Conservation (phyloP, 2,329 filamentous ascomycete genomes). For the Aspergillus sp. region DNA sequence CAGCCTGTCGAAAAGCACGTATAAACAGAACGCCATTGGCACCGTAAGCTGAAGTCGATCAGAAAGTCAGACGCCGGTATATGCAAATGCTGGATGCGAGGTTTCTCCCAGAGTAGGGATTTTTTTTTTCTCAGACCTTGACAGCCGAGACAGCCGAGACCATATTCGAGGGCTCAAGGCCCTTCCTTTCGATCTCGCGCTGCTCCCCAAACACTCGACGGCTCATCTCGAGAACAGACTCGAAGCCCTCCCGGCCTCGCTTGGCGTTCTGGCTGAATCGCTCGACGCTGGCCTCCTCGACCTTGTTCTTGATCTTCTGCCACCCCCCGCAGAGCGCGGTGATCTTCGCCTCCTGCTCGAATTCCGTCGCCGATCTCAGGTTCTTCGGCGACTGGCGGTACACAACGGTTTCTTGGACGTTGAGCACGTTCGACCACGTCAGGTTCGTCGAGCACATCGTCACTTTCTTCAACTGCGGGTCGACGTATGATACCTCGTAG, state of each 20-base stretch:
- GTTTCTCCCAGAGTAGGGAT: constrained; percentile 6
- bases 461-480: constrained; percentile 71
- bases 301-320: constrained; percentile 93
- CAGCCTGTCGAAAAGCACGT: constrained; percentile 2
- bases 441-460: constrained; percentile 96
- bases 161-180: constrained; percentile 18
- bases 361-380: constrained; percentile 58
- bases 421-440: constrained; percentile 83
- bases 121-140: constrained; percentile 1
- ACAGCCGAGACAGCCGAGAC: neutral
- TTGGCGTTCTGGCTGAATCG: constrained; percentile 85
- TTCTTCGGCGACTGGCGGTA: constrained; percentile 56
- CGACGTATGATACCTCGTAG: constrained; percentile 92
- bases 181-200: constrained; percentile 52
- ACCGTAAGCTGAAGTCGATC: constrained; percentile 14
- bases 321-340: constrained; percentile 92
- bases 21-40: constrained; percentile 14
- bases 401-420: constrained; percentile 83
- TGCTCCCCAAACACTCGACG: constrained; percentile 86
- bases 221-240: constrained; percentile 88
- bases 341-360: constrained; percentile 83
- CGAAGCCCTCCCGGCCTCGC: constrained; percentile 88
- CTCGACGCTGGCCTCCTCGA: constrained; percentile 83
- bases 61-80: constrained; percentile 15
- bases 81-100: constrained; percentile 25